Evolutionary conservation across 2,329 filamentous ascomycete species (phyloP).

Genomic region (Elsinoe arachidis): DNA sequence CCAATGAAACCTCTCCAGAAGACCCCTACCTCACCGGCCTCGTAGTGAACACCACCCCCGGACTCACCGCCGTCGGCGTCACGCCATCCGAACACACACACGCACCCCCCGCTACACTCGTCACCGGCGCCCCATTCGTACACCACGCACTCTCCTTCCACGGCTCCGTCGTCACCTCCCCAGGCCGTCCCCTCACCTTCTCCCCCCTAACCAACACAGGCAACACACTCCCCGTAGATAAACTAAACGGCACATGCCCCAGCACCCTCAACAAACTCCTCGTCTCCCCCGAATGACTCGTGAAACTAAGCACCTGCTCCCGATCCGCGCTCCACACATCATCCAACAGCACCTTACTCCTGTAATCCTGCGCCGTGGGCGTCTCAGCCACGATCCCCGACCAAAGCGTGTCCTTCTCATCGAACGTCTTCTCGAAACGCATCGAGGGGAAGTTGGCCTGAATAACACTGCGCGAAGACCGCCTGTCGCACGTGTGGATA

Average conservation of each 20-base stretch:
- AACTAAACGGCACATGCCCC: conserved; percentile 51
- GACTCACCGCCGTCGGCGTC: conserved; percentile 6
- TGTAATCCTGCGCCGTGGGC: conserved; percentile 41
- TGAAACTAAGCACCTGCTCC: conserved; percentile 50
- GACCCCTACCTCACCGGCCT: background rate
- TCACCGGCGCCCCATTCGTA: conserved; percentile 27
- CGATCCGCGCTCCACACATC: conserved; percentile 48
- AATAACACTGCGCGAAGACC: conserved; percentile 49
- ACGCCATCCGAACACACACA: conserved; percentile 23
- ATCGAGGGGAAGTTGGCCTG: conserved; percentile 44
- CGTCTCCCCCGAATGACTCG: conserved; percentile 53
- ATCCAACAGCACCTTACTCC: conserved; percentile 46
- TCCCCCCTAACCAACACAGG: conserved; percentile 57
- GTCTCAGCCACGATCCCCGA: conserved; percentile 43
- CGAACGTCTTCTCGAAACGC: conserved; percentile 51
- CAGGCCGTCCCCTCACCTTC: conserved; percentile 28
- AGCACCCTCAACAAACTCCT: conserved; percentile 45
- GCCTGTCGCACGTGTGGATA: conserved; percentile 59
- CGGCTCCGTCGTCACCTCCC: conserved; percentile 25
- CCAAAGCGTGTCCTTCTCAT: conserved; percentile 51
- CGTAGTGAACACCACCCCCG: conserved; percentile 9
- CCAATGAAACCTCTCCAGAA: background rate
- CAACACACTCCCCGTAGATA: conserved; percentile 60
- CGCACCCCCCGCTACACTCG: conserved; percentile 19
- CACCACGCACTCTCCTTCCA: conserved; percentile 29